These are phyloP conservation scores for Filobasidium wieringae DNA, from an alignment of 768 basidiomycete species.

Conservation along the genomic window DNA sequence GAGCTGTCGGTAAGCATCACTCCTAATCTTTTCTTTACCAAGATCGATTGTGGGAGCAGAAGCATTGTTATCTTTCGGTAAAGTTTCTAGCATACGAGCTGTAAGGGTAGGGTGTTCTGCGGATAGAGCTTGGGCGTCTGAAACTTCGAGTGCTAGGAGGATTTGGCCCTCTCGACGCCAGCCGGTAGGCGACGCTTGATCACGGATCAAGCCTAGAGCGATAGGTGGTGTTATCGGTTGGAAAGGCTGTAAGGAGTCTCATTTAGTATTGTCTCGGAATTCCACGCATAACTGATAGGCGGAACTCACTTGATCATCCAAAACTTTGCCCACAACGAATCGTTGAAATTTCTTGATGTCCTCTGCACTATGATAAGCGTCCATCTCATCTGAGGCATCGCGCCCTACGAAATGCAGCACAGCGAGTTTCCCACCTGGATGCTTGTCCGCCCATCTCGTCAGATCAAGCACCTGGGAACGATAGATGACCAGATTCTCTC, in stretches of 20 bases:
- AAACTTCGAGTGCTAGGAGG: constrained; percentile 8
- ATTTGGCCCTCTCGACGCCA: constrained; percentile 32
- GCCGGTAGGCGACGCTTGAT: constrained; percentile 24
- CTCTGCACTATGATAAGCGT: constrained; percentile 68
- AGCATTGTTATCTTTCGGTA: too few relatives aligned
- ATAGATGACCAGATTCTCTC: constrained; percentile 66
- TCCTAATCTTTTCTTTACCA: constrained; percentile 17
- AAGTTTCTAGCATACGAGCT: constrained; percentile 18
- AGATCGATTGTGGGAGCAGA: constrained; percentile 26
- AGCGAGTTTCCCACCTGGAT: constrained; percentile 80
- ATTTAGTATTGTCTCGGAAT: neutral
- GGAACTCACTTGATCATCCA: constrained; percentile 29
- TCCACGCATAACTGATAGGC: too few relatives aligned
- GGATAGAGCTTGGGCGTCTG: neutral
- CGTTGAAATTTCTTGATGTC: constrained; percentile 48
- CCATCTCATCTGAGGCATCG: constrained; percentile 87
- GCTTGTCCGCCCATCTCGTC: constrained; percentile 59
- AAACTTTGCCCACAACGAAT: constrained; percentile 60
- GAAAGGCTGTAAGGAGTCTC: constrained; percentile 18
- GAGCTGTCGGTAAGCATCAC: constrained; percentile 62
- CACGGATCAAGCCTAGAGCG: constrained; percentile 52
- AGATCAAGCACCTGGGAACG: constrained; percentile 44
- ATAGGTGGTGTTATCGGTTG: constrained; percentile 68
- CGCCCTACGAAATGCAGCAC: constrained; percentile 91
- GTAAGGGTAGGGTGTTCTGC: constrained; percentile 23